Evolutionary conservation across 352 stramenopile species (phyloP), one percentile per base, ranked within the genome.

Genomic region (Phytopythium ostracodes): DNA sequence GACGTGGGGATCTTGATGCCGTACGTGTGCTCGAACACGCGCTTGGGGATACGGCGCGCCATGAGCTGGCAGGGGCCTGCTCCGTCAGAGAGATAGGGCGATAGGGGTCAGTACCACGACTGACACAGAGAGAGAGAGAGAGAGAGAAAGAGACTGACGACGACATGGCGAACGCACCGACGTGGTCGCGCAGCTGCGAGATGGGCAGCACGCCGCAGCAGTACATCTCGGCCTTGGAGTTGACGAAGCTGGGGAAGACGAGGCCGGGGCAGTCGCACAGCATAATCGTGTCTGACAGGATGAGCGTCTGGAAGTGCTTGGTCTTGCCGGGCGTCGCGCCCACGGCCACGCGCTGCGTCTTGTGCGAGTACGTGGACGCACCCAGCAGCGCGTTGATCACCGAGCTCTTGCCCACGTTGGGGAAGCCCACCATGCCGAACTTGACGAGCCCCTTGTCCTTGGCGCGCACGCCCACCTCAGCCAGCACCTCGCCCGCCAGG

Each of bases 181-280:
- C 71, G 75, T 98, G 92, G 74, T 99, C 97, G 43, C 97, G 84
- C 67, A 99, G 94, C 71, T 99, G 96, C 29, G 97, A 97, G 69
- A 99, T 98, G 22, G 98, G 98, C 36, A 99, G 92, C 51, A 99
- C 96, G 50, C 98, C 97, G 56, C 97, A 98, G 68, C 96, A 99
- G 65, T 99, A 98, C 88, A 99, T 97, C 65, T 99, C 98, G 14
- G 97, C 97, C 64, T 98, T 98, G 29, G 94, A 96, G 65, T 92
- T 98, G 31, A 99, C 98, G 70, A 99, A 99, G 43, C 94, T 99
- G 4, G 98, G 98, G 78, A 99, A 99, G 10, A 99, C 98, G 22
- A 99, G 84, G 69, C 98, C 98, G 8, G 98, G 98, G 72, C 98
- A 99, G 93, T 99, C 98, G 68, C 97, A 99, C n/a, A 99, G 84